Evolutionary conservation across 176 grass and related monocot genomes (phyloP), one percentile per base, ranked within the genome.

Genomic region (Cocos nucifera): DNA sequence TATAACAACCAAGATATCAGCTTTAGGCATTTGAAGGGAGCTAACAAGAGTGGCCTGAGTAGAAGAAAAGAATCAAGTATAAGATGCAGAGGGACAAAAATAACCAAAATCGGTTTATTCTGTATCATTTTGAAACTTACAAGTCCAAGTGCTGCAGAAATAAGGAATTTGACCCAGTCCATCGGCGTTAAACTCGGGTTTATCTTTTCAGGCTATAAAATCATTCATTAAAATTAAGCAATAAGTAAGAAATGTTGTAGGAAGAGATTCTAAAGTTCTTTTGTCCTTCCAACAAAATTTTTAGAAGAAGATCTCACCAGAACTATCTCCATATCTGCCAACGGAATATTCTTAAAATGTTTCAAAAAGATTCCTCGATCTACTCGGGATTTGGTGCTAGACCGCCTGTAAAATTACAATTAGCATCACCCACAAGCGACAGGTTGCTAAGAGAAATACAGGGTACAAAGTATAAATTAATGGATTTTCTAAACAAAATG

Each of bases 301-400:
- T 35, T 9, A 35, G 35, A 14, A 44, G 35, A 2, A 44, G 2
- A 85, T 62, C 77, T 78, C 72, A 97, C 92, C 86, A 97, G 72
- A 61, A 97, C 84, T 69, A 96, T 58, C 64, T 96, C 92, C 92
- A 96, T 96, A 73, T 91, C 92, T 27, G 92, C 92, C 92, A 96
- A 85, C 24, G 92, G 92, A 52, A 96, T 96, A 23, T 85, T 77
- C 63, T 80, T 90, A 75, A 96, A 96, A 84, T 96, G 92, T 61
- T 96, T 96, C 48, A 96, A 59, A 82, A 78, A 82, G 65, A 96
- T 90, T 62, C 83, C 92, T 62, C 69, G 75, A 44, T 96, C 83
- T 15, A 81, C 64, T 19, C 88, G 80, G 22, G 22, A 74, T 54
- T 80, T 65, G 72, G 69, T 63, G 27, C 61, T 78, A 74, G 87